Base-by-base conservation (phyloP, 1,284 basidiomycete species). In the Salmacisia buchloeana region DNA sequence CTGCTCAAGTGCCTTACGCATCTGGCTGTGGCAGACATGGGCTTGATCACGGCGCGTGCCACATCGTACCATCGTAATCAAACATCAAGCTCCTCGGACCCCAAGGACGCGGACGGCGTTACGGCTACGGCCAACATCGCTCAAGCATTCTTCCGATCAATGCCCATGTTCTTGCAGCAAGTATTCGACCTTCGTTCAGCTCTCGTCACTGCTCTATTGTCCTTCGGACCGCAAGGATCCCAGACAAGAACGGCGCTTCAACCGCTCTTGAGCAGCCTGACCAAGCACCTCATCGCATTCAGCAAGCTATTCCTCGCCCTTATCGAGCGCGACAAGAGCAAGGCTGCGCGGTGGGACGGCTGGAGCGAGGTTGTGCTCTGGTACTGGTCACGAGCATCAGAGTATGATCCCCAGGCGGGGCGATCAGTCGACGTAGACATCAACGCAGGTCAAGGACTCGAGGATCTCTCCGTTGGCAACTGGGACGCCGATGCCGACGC, bases 221-320 rank as follows among this genome's bases (percentile, higher is more conserved):
- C 38, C 7, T 13, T 27, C 10, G 31, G 18, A 35, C 18, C 38
- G 10, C 58, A 36, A 35, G 49, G 27, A 9, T 54, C 49, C 27
- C 3, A 54, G 15, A 31, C 49, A 15, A 9, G 49, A 10, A 29
- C 23, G 18, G n/a, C 49, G 15, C 27, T 54, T 9, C 49, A 31
- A 12, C 38, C 65, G 3, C 59, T 72, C 3, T 61, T 69, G 6
- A 62, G 67, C 3, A 62, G 67, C n/a, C 69, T 79, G 43, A 77
- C 76, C 25, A 77, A 75, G 60, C 73, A 76, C 59, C 69, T 76
- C 38, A 62, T 69, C 18, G 70, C 68, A 3, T 76, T 78, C 56
- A 74, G 71, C 63, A 79, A 79, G 62, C 64, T 79, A 27, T 78
- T 74, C 66, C 62, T 73, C 13, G 75, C 71, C 12, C 69, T 79